Evolutionary conservation across 140 eudicot species (phyloP).

Genomic region (Cichorium intybus): DNA sequence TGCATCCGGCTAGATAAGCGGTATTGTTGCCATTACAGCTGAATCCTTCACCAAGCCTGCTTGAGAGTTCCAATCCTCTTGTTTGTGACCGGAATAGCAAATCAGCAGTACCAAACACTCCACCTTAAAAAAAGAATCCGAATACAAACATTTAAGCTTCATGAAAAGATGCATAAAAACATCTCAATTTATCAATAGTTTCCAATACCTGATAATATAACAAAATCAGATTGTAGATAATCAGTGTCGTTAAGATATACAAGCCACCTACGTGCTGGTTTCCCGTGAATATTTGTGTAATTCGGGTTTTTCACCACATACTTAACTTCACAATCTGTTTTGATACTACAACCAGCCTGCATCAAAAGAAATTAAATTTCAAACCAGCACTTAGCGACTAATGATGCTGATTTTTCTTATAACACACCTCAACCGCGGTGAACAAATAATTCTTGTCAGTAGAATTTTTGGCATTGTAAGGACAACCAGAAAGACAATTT

Average conservation of each 20-base stretch:
- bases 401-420: no score
- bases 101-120: conserved; percentile 44
- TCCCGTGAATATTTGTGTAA: neutral
- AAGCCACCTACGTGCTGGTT: conserved; percentile 41
- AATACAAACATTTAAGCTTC: neutral
- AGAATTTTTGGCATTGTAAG: conserved; percentile 47
- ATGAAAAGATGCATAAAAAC: neutral
- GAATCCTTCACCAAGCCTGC: conserved; percentile 39
- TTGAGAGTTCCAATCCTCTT: conserved; percentile 42
- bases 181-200: neutral
- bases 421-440: conserved; percentile 37
- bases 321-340: conserved; percentile 45
- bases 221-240: conserved; percentile 39
- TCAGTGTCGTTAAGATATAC: conserved; percentile 44
- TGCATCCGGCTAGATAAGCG: conserved; percentile 43
- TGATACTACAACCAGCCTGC: conserved; percentile 48
- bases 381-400: no score
- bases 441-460: conserved; percentile 46
- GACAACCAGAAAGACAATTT: conserved; percentile 51
- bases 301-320: conserved; percentile 37
- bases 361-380: neutral
- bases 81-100: conserved; percentile 40
- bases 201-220: conserved; percentile 38
- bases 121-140: conserved; percentile 32
- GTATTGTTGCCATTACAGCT: conserved; percentile 54